Evolutionary conservation across 176 grass and related monocot species (phyloP).

Genomic region (Bolboschoenus planiculmis): DNA sequence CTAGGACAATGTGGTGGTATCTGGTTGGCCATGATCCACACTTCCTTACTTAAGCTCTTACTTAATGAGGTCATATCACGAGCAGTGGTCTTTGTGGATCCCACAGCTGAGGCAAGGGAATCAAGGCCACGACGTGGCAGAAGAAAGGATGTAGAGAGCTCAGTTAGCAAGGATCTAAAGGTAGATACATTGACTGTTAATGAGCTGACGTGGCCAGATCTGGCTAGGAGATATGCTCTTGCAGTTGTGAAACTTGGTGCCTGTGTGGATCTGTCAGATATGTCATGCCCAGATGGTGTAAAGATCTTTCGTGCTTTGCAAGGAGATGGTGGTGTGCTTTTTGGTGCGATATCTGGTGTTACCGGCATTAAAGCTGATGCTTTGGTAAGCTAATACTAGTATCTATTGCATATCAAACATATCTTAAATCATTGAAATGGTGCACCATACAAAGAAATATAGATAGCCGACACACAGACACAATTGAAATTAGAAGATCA

Average conservation of each 20-base stretch:
- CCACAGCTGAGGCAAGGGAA: conserved; percentile 70
- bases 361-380: conserved; percentile 91
- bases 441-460: conserved; percentile 5
- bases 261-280: conserved; percentile 76
- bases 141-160: conserved; percentile 70
- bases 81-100: conserved; percentile 79
- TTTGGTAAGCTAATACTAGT: conserved; percentile 61
- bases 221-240: conserved; percentile 87
- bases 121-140: conserved; percentile 84
- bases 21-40: conserved; percentile 59
- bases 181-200: conserved; percentile 78
- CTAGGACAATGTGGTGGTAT: conserved; percentile 72
- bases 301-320: conserved; percentile 90
- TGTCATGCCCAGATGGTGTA: conserved; percentile 77
- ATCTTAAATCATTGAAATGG: conserved; percentile 38
- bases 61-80: conserved; percentile 62
- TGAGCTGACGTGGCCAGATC: conserved; percentile 87
- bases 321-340: conserved; percentile 86
- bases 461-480: neutral
- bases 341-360: conserved; percentile 79
- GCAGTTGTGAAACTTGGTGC: conserved; percentile 57
- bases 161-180: conserved; percentile 59
- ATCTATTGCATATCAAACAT: conserved; percentile 1
- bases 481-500: neutral
- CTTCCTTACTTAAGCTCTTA: conserved; percentile 75